These are phyloP conservation scores for Aspergillus nomiae DNA, from an alignment of 2,329 filamentous ascomycete species.

Conservation along the genomic window DNA sequence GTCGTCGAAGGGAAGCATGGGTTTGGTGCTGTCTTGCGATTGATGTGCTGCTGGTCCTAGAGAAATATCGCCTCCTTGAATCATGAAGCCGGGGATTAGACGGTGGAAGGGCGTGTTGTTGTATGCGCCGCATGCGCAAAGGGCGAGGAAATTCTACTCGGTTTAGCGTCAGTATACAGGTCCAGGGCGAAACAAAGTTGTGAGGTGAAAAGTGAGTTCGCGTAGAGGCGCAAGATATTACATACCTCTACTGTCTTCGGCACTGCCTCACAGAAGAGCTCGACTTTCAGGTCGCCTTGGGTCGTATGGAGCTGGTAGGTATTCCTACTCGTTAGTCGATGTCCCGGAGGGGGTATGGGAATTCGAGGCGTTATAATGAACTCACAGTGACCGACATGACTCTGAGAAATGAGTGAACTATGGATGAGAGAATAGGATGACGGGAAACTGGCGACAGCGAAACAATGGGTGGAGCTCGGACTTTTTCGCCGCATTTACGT, in stretches of 20 bases:
- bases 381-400: slow-evolving; percentile 40
- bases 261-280: slow-evolving; percentile 92
- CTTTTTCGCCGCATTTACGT: neutral
- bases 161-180: neutral
- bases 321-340: neutral
- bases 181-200: neutral
- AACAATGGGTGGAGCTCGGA: neutral
- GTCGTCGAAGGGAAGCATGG: slow-evolving; percentile 45
- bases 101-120: slow-evolving; percentile 65
- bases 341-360: neutral
- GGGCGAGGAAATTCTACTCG: slow-evolving; percentile 63
- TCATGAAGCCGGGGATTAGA: slow-evolving; percentile 64
- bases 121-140: slow-evolving; percentile 64
- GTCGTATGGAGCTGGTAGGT: slow-evolving; percentile 71
- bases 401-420: neutral
- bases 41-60: slow-evolving; percentile 47
- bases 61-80: slow-evolving; percentile 61
- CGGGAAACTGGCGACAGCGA: slow-evolving; percentile 9
- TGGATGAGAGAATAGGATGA: neutral
- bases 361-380: neutral
- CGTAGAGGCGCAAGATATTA: neutral
- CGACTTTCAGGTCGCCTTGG: slow-evolving; percentile 87
- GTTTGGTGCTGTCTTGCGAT: slow-evolving; percentile 37
- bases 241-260: slow-evolving; percentile 84
- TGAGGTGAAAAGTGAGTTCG: neutral